These are phyloP conservation scores for Mycena albidolilacea DNA, from an alignment of 768 basidiomycete genomes.

Conservation along the genomic window DNA sequence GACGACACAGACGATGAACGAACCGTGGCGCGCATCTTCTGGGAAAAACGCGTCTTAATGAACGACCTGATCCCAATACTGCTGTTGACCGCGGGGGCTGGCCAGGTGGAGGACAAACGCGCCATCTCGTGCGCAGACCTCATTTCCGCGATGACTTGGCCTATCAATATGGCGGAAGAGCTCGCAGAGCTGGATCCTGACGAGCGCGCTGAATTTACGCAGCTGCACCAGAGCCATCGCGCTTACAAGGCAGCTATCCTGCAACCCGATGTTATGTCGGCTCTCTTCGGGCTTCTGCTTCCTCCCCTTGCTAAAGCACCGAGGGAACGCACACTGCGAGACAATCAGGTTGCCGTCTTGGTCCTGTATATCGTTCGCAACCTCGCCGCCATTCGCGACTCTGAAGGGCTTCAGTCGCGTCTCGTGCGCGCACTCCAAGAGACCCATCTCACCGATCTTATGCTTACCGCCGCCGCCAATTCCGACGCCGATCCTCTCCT, in stretches of 20 bases:
- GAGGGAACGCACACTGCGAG: conserved; percentile 82
- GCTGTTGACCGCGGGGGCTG: conserved; percentile 4
- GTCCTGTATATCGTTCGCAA: conserved; percentile 79
- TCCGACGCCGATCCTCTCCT: conserved; percentile 82
- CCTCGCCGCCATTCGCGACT: conserved; percentile 94
- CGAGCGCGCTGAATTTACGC: conserved; percentile 90
- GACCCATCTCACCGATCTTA: conserved; percentile 78
- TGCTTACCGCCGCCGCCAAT: conserved; percentile 91
- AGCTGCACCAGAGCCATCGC: conserved; percentile 83
- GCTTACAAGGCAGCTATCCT: conserved; percentile 89
- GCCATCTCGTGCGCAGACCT: conserved; percentile 90
- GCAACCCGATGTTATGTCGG: conserved; percentile 73
- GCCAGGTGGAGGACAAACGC: conserved; percentile 58
- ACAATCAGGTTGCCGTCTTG: conserved; percentile 87
- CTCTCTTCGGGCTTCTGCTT: conserved; percentile 81
- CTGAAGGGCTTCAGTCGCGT: conserved; percentile 45
- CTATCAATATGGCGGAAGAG: conserved; percentile 95
- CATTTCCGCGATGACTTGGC: conserved; percentile 99
- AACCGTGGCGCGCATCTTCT: conserved; percentile 94
- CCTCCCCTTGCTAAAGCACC: conserved; percentile 81
- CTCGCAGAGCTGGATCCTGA: conserved; percentile 90
- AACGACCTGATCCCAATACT: conserved; percentile 39
- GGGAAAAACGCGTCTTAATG: conserved; percentile 88
- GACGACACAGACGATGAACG: conserved; percentile 98
- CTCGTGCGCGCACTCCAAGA: conserved; percentile 64